A percentile compares a stretch with the other conserved stretches of the same genome.
phyloP scores from a whole-genome alignment of 371 early-diverging fungal genomes.

The Mucor circinelloides region DNA sequence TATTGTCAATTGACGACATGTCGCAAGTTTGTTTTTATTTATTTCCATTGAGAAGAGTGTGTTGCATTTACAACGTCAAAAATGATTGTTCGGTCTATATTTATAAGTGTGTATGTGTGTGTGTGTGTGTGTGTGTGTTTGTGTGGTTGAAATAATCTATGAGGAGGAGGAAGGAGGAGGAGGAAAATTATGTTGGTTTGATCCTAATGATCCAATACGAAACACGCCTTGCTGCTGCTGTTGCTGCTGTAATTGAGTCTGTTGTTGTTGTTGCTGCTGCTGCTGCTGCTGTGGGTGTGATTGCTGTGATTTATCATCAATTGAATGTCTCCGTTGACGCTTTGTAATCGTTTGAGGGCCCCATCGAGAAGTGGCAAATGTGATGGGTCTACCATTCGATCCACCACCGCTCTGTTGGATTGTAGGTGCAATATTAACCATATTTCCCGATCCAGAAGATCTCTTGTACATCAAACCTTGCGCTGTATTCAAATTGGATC shows the following conservation, averaged over 20 bases:
- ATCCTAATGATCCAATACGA: slow-evolving; percentile 1
- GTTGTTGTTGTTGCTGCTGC: slow-evolving; percentile 8
- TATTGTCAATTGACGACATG: too few species aligned
- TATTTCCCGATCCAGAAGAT: neutral
- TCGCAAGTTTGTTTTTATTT: too few species aligned
- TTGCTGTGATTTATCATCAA: slow-evolving; percentile 18
- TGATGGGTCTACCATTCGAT: slow-evolving; percentile 28
- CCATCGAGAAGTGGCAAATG: slow-evolving; percentile 37
- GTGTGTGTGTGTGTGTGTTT: too few species aligned
- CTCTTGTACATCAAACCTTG: neutral
- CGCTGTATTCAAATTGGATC: neutral
- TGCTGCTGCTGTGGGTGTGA: slow-evolving; percentile 2
- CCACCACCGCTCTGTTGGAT: slow-evolving; percentile 3
- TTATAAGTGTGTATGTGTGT: too few species aligned
- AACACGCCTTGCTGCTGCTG: slow-evolving; percentile 12
- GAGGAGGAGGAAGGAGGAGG: neutral
- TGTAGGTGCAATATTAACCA: slow-evolving; percentile 10
- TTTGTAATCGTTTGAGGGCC: slow-evolving; percentile 30
- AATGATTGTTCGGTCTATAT: too few species aligned
- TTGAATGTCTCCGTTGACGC: slow-evolving; percentile 43
- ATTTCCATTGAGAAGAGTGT: too few species aligned
- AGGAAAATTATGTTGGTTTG: neutral
- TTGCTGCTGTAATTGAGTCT: slow-evolving; percentile 9
- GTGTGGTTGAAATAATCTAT: neutral
- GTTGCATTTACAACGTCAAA: too few species aligned